phyloP scores from a whole-genome alignment of 176 grass and related monocot genomes.

The Carex kokanica region DNA sequence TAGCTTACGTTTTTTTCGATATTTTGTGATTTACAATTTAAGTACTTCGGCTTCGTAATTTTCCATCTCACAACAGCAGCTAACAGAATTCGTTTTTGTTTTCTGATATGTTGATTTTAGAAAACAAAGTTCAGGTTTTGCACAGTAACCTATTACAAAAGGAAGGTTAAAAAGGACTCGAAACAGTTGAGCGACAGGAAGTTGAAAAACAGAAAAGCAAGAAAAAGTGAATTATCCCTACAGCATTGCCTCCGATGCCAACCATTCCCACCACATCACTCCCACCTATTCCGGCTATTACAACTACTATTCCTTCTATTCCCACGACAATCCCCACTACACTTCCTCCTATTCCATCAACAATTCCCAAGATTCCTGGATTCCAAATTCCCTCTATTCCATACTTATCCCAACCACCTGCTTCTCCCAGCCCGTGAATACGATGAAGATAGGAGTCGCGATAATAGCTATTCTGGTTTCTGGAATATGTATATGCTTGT shows the following conservation, averaged over 20 bases:
- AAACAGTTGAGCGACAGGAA: too few relatives aligned
- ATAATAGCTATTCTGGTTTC: not conserved
- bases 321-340: not conserved
- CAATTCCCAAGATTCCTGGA: not conserved
- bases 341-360: constrained; percentile 8
- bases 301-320: constrained; percentile 13
- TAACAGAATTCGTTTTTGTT: too few relatives aligned
- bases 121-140: too few relatives aligned
- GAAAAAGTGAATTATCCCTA: not conserved
- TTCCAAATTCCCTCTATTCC: constrained; percentile 19
- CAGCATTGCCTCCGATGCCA: constrained; percentile 8
- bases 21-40: too few relatives aligned
- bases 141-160: too few relatives aligned
- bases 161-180: too few relatives aligned
- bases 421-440: constrained; percentile 1
- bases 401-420: constrained; percentile 1
- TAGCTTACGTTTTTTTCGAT: not conserved
- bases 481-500: not conserved
- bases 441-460: too few relatives aligned
- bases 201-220: too few relatives aligned
- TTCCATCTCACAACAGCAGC: too few relatives aligned
- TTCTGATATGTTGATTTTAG: too few relatives aligned
- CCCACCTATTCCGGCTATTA: not conserved
- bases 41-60: too few relatives aligned
- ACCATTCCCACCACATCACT: not conserved